A percentile compares a stretch with the other conserved stretches of the same genome.
These are phyloP conservation scores for Colletotrichum liaoningense DNA, from an alignment of 2,329 filamentous ascomycete species.

Conservation along the genomic window DNA sequence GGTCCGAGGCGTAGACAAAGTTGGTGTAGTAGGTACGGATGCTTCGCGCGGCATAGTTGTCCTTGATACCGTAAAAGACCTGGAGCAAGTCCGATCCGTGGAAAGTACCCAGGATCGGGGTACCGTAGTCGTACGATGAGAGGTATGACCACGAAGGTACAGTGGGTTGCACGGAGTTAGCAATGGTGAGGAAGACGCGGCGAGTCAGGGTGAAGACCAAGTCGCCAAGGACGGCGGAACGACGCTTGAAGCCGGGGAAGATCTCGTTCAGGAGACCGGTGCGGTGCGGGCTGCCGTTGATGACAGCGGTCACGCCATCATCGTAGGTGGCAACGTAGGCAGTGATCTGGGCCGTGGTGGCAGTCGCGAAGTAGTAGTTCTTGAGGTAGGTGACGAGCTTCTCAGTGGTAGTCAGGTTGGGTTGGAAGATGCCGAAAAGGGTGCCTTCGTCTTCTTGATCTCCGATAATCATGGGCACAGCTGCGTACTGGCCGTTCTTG, in stretches of 20 bases:
- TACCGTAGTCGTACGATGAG: conserved; percentile 76
- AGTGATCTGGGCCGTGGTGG: conserved; percentile 50
- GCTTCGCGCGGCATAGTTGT: conserved; percentile 44
- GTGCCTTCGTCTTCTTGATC: conserved; percentile 76
- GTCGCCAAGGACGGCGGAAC: conserved; percentile 74
- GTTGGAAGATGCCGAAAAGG: conserved; percentile 68
- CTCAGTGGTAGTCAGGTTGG: conserved; percentile 66
- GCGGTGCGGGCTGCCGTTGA: conserved; percentile 69
- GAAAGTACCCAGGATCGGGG: conserved; percentile 80
- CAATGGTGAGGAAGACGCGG: conserved; percentile 57
- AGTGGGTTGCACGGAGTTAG: conserved; percentile 55
- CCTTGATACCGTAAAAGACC: conserved; percentile 63
- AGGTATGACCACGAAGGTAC: conserved; percentile 82
- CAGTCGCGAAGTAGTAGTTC: conserved; percentile 43
- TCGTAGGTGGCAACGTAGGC: conserved; percentile 66
- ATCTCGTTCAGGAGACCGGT: conserved; percentile 68
- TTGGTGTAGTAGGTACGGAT: conserved; percentile 74
- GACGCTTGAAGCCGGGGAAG: conserved; percentile 74
- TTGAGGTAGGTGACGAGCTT: conserved; percentile 49
- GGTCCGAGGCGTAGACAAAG: conserved; percentile 78
- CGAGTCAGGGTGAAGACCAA: conserved; percentile 60
- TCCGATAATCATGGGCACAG: conserved; percentile 72
- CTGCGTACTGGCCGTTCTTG: conserved; percentile 60
- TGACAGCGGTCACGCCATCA: conserved; percentile 57
- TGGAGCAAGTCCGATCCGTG: conserved; percentile 78